Evolutionary conservation across 345 rosid species (phyloP).

Genomic region (Hypericum perforatum): DNA sequence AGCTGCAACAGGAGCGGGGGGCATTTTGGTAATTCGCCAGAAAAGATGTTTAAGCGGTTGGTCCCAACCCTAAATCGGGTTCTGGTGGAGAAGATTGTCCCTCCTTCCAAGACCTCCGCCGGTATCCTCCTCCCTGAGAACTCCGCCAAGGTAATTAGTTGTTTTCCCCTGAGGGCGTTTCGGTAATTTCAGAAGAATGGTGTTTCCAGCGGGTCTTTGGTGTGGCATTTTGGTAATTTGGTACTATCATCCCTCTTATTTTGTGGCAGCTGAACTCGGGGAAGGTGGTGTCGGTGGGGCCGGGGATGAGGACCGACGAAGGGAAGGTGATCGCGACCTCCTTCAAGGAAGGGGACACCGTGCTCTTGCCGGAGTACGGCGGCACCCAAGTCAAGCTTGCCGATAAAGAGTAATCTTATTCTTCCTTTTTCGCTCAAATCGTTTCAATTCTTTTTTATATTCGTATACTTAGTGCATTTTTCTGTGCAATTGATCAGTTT

Average conservation of each 20-base stretch:
- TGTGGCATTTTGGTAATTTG: not conserved
- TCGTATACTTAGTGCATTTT: no score
- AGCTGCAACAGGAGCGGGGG: no score
- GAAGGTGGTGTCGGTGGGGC: conserved; percentile 66
- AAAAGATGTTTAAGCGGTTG: conserved; percentile 19
- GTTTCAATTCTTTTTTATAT: not conserved
- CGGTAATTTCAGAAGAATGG: no score
- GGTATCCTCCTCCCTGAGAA: conserved; percentile 21
- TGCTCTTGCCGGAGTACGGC: conserved; percentile 74
- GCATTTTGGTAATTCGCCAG: no score
- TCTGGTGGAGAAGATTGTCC: conserved; percentile 21
- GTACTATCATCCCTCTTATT: not conserved
- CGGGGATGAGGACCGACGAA: conserved; percentile 48
- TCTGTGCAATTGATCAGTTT: not conserved
- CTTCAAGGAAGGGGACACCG: conserved; percentile 81
- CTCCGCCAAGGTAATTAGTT: conserved; percentile 9
- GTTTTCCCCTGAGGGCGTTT: no score
- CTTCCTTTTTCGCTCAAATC: not conserved
- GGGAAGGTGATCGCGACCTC: conserved; percentile 54
- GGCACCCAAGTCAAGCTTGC: conserved; percentile 75
- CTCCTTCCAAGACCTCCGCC: conserved; percentile 18
- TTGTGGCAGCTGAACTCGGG: conserved; percentile 67
- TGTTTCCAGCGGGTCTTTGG: no score
- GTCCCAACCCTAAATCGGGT: conserved; percentile 17
- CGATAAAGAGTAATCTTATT: conserved; percentile 51